Conservation (phyloP, 1,284 basidiomycete species). For the Golubevia pallescens region DNA sequence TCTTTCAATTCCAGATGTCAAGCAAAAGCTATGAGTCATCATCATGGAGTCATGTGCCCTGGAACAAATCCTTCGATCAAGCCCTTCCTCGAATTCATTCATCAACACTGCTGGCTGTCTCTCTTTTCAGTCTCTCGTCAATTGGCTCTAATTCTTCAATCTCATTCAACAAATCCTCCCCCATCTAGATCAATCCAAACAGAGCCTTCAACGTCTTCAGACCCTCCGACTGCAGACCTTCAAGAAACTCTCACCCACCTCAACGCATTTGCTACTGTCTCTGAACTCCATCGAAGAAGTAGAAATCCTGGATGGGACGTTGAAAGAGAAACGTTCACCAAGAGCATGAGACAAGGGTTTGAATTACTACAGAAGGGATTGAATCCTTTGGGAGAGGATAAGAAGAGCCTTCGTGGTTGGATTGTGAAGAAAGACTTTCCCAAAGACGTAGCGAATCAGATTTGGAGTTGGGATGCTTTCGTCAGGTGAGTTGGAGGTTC, state of each 20-base stretch:
- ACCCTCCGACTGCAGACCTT: constrained; percentile 19
- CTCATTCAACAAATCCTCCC: constrained; percentile 14
- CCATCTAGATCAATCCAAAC: constrained; percentile 3
- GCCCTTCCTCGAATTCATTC: constrained; percentile 14
- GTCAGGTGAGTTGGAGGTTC: constrained; percentile 10
- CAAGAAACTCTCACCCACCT: constrained; percentile 25
- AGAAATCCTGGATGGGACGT: constrained; percentile 49
- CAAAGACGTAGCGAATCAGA: no score
- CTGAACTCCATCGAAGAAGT: constrained; percentile 41
- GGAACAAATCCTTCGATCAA: constrained; percentile 22
- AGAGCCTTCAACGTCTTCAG: constrained; percentile 4
- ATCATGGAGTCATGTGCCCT: constrained; percentile 40
- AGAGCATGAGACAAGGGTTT: constrained; percentile 21
- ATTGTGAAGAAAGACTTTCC: no score
- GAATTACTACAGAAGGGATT: constrained; percentile 22
- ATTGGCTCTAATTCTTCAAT: constrained; percentile 13
- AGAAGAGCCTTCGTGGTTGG: not conserved
- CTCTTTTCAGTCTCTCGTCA: constrained; percentile 19
- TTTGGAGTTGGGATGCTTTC: no score
- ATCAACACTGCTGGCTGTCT: constrained; percentile 23
- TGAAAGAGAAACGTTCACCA: constrained; percentile 26
- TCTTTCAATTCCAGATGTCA: no score
- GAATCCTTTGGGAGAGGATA: constrained; percentile 26
- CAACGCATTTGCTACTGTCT: constrained; percentile 43
- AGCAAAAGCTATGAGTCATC: constrained; percentile 12